These are phyloP conservation scores for Domatiomyces catenatus DNA, from an alignment of 2,329 filamentous ascomycete genomes.

Conservation along the genomic window DNA sequence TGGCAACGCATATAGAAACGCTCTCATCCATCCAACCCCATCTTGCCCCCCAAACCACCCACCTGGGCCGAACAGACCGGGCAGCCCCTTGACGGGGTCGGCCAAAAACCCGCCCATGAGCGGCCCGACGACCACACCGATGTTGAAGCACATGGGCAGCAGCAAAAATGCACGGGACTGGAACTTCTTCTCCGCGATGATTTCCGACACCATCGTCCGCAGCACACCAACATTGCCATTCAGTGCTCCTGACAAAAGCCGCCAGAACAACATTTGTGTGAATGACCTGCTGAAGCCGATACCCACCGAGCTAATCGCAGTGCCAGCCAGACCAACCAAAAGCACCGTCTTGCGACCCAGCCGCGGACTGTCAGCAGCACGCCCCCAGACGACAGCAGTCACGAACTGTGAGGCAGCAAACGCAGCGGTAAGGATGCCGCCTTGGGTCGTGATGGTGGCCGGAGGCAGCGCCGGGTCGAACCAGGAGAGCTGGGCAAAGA, in stretches of 20 bases:
- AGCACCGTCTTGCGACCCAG: constrained; percentile 65
- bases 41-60: constrained; percentile 40
- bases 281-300: constrained; percentile 57
- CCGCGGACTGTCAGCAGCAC: constrained; percentile 47
- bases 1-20: constrained; percentile 54
- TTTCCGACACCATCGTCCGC: constrained; percentile 59
- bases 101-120: constrained; percentile 50
- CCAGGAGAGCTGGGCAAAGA: constrained; percentile 78
- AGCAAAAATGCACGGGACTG: constrained; percentile 42
- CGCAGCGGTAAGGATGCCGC: constrained; percentile 59
- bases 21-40: constrained; percentile 48
- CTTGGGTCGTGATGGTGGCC: constrained; percentile 56
- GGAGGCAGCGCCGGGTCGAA: constrained; percentile 47
- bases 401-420: constrained; percentile 73
- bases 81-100: constrained; percentile 48
- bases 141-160: constrained; percentile 54
- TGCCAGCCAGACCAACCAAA: constrained; percentile 60
- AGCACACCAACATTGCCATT: constrained; percentile 64
- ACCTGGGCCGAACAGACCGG: constrained; percentile 45
- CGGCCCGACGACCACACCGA: constrained; percentile 34
- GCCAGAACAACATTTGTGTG: constrained; percentile 46
- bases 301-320: constrained; percentile 47
- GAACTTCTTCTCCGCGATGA: constrained; percentile 53
- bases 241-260: constrained; percentile 49
- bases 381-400: constrained; percentile 70